Evolutionary conservation across 768 basidiomycete species (phyloP), one percentile per base, ranked within the genome.

Genomic region (Podaxis sp.): DNA sequence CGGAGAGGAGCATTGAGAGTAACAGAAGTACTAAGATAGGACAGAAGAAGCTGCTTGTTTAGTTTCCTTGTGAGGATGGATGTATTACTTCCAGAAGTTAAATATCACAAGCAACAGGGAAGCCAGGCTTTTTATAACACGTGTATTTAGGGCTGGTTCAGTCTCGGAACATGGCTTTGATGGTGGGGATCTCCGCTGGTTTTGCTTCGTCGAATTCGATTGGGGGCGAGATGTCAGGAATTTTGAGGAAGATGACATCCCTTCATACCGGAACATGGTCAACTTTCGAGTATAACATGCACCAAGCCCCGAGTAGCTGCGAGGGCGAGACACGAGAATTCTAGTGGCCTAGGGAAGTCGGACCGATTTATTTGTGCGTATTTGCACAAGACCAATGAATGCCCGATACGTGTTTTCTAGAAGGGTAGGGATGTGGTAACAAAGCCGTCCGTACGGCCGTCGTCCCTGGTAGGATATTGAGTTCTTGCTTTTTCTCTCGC

Each of bases 381-480:
- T 58, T 58, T 58, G 56, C 25, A 25, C 16, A 10, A 13, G 18
- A 21, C 11, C 37, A n/a, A 40, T 28, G 40, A 23, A 11, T 14
- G 32, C 18, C 36, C 38, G 14, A 55, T 44, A 55, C 54, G 54
- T 44, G 57, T 58, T 58, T 57, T 55, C 54, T 55, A 55, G 54
- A 55, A 55, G 16, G 44, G 21, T 47, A 58, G 57, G 57, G 57
- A 37, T 14, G 36, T 27, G 18, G 2, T 50, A 37, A 23, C 21
- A 50, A n/a, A 38, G 32, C 28, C 18, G 21, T 23, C n/a, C 18
- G 23, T 35, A 38, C 35, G 28, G 40, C 7, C 59, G 16, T 32
- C 50, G 59, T 59, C 52, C 59, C 42, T 60, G 13, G 13, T 21
- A 21, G 35, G 10, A 16, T 27, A 51, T 59, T 50, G n/a, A 11